Percentiles rank a stretch among this genome's conserved stretches.
Conservation (phyloP, 306 rosid species). For the Luffa acutangula region DNA sequence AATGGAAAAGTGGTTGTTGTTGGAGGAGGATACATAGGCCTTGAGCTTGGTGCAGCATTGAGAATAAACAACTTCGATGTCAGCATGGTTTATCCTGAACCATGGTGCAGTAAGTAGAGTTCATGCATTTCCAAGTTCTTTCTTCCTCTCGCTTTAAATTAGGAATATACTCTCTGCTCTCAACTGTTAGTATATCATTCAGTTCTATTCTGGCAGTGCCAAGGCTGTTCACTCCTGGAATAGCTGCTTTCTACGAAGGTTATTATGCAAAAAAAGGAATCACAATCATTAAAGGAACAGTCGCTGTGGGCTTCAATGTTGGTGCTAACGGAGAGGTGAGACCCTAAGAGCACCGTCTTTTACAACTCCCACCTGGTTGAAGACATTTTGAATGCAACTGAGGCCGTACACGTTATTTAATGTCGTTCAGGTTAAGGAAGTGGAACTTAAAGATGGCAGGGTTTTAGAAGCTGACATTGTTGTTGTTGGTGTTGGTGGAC, state of each 20-base stretch:
- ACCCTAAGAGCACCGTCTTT: background rate
- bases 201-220: constrained; percentile 62
- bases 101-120: constrained; percentile 93
- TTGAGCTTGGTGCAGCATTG: constrained; percentile 87
- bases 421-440: constrained; percentile 71
- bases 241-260: constrained; percentile 88
- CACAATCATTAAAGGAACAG: constrained; percentile 84
- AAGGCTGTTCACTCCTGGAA: constrained; percentile 77
- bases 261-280: constrained; percentile 75
- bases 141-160: background rate
- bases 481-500: constrained; percentile 89
- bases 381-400: background rate
- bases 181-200: background rate
- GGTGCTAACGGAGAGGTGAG: constrained; percentile 72
- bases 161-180: background rate
- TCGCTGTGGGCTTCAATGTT: constrained; percentile 64
- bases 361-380: background rate
- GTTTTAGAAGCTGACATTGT: constrained; percentile 92
- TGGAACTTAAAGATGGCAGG: constrained; percentile 79
- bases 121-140: background rate
- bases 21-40: constrained; percentile 96
- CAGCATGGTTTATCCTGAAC: constrained; percentile 95
- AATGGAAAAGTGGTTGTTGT: constrained; percentile 85
- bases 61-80: constrained; percentile 64
- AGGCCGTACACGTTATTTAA: background rate